A percentile compares a stretch with the other conserved stretches of the same genome.
These are phyloP conservation scores for Eucalyptus sideroxylon DNA, from an alignment of 345 rosid genomes.

Conservation along the genomic window DNA sequence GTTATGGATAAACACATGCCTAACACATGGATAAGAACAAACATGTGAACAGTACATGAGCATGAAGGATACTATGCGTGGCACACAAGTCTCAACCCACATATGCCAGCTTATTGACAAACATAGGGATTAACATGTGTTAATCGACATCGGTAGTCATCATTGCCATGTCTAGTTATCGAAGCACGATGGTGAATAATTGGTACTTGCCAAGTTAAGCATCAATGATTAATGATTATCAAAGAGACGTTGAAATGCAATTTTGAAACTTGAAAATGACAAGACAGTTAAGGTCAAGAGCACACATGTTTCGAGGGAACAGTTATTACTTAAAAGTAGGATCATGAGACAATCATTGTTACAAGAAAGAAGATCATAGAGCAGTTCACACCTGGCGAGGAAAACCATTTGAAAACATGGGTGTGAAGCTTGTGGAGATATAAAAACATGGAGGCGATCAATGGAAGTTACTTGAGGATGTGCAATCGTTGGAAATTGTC, in stretches of 20 bases:
- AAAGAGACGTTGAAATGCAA: neutral
- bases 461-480: neutral
- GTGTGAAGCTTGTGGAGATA: neutral
- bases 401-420: neutral
- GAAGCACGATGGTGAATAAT: too few species aligned
- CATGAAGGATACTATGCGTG: neutral
- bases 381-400: neutral
- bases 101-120: neutral
- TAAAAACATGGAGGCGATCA: neutral
- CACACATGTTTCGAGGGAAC: neutral
- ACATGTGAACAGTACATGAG: neutral
- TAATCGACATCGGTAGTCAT: neutral
- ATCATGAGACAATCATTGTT: neutral
- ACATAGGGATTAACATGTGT: neutral
- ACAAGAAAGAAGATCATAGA: neutral
- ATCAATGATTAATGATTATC: neutral
- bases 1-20: neutral
- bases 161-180: neutral
- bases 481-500: neutral
- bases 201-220: neutral
- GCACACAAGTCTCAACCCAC: neutral
- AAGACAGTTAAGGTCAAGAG: neutral
- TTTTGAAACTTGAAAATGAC: neutral
- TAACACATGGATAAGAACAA: neutral
- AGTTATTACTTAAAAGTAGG: neutral